A percentile compares a stretch with the other conserved stretches of the same genome.
Conservation (phyloP, 163 green algal species). For the Scenedesmus sp. region DNA sequence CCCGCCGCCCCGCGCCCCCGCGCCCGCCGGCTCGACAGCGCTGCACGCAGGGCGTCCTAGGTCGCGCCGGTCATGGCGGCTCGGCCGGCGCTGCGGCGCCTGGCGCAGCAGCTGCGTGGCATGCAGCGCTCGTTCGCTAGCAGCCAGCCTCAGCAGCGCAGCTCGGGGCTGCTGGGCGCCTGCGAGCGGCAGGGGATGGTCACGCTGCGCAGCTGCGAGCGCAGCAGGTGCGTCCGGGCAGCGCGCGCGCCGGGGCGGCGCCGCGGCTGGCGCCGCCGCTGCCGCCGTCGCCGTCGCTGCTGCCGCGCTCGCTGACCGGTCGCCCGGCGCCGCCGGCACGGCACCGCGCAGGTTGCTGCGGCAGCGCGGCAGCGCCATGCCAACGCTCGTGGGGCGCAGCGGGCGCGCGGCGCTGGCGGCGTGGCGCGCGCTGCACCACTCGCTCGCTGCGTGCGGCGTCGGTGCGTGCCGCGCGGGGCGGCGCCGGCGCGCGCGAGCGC, state of each 20-base stretch:
- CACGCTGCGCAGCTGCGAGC: not conserved
- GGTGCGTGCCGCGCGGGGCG: not conserved
- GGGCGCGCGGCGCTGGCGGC: conserved; percentile 5
- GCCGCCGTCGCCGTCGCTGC: not conserved
- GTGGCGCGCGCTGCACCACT: conserved; percentile 30
- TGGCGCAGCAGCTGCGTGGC: conserved; percentile 38
- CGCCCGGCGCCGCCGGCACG: not conserved
- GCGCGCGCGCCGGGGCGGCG: too few species aligned
- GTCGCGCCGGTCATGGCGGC: conserved; percentile 1
- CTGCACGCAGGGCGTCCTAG: too few species aligned
- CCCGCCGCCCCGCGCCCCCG: too few species aligned
- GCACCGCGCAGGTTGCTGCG: conserved; percentile 15
- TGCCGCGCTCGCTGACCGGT: not conserved
- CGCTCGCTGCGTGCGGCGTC: conserved; percentile 6
- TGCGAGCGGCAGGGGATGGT: conserved; percentile 12
- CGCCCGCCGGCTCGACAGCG: too few species aligned
- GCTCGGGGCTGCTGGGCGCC: not conserved
- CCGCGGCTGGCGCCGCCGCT: too few species aligned
- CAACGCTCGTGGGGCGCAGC: conserved; percentile 40
- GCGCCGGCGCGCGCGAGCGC: not conserved
- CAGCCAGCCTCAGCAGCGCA: not conserved
- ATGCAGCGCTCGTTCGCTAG: not conserved
- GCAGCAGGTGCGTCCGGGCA: conserved; percentile 8
- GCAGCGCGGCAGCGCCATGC: conserved; percentile 17
- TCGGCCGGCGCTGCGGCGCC: conserved; percentile 12